These are phyloP conservation scores for Alternaria alternata DNA, from an alignment of 2,329 filamentous ascomycete species.

Conservation along the genomic window DNA sequence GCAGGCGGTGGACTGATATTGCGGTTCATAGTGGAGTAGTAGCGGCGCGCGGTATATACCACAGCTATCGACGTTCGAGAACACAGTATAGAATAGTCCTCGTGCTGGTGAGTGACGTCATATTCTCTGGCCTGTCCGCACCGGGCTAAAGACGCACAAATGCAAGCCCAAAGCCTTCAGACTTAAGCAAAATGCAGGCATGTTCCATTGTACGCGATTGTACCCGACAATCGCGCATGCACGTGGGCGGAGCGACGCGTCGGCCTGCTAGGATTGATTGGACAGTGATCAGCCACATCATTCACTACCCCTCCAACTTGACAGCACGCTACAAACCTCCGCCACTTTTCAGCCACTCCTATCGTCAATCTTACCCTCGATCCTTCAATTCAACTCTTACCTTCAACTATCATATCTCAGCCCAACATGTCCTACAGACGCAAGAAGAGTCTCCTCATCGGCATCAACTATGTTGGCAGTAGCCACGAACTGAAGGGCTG, in stretches of 20 bases:
- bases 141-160: not conserved
- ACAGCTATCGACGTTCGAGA: not conserved
- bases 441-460: constrained; percentile 61
- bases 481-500: constrained; percentile 58
- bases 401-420: not conserved
- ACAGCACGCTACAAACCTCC: not conserved
- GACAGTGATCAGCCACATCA: constrained; percentile 25
- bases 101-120: constrained; percentile 12
- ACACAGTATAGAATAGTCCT: not conserved
- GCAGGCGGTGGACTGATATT: constrained; percentile 38
- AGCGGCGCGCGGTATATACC: not conserved
- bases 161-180: not conserved
- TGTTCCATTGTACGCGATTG: not conserved
- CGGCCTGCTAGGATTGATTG: constrained; percentile 18
- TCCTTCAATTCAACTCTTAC: not conserved
- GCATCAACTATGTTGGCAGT: constrained; percentile 61
- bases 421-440: constrained; percentile 31
- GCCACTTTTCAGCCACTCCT: constrained; percentile 3
- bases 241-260: constrained; percentile 13
- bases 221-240: constrained; percentile 2
- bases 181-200: not conserved
- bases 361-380: not conserved
- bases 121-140: not conserved
- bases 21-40: constrained; percentile 23
- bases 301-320: constrained; percentile 35